phyloP scores from a whole-genome alignment of 2,329 filamentous ascomycete species.

The Sarocladiaceae sp. region DNA sequence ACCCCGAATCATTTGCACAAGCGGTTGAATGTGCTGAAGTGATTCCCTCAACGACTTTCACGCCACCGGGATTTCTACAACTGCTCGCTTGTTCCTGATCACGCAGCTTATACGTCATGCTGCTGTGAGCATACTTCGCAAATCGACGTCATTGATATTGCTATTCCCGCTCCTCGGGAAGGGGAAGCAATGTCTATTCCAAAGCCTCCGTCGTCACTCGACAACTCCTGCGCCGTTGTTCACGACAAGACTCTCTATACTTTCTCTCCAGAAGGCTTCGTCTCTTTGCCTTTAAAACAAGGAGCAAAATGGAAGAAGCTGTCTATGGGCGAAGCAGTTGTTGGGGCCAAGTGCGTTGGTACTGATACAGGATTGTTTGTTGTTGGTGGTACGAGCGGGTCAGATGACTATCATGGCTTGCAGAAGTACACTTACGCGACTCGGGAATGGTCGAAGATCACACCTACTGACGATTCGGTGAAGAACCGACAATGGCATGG shows the following conservation, averaged over 20 bases:
- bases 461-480: constrained; percentile 42
- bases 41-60: neutral
- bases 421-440: constrained; percentile 58
- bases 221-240: constrained; percentile 75
- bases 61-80: too few relatives aligned
- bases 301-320: constrained; percentile 68
- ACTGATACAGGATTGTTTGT: constrained; percentile 68
- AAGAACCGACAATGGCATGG: constrained; percentile 69
- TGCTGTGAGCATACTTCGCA: neutral
- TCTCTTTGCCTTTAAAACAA: constrained; percentile 61
- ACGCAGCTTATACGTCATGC: too few relatives aligned
- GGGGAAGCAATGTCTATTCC: constrained; percentile 59
- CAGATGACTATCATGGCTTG: constrained; percentile 61
- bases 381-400: constrained; percentile 61
- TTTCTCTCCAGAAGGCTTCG: constrained; percentile 64
- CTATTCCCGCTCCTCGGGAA: constrained; percentile 5
- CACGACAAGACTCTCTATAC: constrained; percentile 79
- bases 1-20: neutral
- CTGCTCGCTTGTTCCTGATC: too few relatives aligned
- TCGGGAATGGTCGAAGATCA: constrained; percentile 44
- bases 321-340: constrained; percentile 60
- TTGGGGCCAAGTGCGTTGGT: constrained; percentile 71
- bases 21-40: neutral
- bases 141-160: neutral
- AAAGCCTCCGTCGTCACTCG: constrained; percentile 61